Conservation (phyloP, 2,329 filamentous ascomycete genomes). For the Grosmannia huntii region DNA sequence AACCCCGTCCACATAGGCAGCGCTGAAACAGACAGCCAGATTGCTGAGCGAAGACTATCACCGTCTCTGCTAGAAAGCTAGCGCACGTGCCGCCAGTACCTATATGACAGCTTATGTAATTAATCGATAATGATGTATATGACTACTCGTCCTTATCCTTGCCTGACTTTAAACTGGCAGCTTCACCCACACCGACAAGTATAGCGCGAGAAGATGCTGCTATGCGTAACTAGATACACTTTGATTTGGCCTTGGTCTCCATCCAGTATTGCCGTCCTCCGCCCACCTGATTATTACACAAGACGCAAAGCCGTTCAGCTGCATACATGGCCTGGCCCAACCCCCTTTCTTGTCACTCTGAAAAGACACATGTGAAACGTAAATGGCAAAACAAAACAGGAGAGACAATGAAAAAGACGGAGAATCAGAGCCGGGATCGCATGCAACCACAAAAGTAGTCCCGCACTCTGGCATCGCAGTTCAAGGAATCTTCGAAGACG, state of each 20-base stretch:
- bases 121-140: not conserved
- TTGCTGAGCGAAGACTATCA: not conserved
- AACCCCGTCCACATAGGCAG: no score
- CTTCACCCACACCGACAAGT: not conserved
- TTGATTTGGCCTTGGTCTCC: not conserved
- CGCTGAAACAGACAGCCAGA: not conserved
- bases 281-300: not conserved
- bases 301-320: not conserved
- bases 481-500: not conserved
- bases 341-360: not conserved
- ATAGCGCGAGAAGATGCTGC: not conserved
- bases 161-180: not conserved
- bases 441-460: not conserved
- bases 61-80: not conserved
- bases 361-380: not conserved
- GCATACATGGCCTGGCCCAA: not conserved
- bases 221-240: not conserved
- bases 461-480: not conserved
- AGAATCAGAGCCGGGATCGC: not conserved
- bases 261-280: not conserved
- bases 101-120: not conserved
- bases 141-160: not conserved
- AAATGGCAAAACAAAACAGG: constrained; percentile 1
- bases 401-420: not conserved
- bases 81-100: not conserved